A percentile compares a stretch with the other conserved stretches of the same genome.
phyloP scores from a whole-genome alignment of 495 filamentous ascomycete genomes.

The Cetradonia linearis region DNA sequence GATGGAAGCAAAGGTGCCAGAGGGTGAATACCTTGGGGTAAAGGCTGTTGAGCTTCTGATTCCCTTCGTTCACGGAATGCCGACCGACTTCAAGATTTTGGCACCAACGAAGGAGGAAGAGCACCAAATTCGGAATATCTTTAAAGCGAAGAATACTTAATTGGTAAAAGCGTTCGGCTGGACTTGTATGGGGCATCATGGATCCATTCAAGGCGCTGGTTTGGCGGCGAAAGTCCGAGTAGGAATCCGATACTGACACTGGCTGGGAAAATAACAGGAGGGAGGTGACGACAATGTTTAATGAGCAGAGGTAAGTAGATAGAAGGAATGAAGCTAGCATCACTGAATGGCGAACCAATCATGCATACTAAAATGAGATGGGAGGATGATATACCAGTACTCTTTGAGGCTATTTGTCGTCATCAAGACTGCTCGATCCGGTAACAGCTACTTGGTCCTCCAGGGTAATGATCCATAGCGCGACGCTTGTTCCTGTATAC shows the following conservation, averaged over 20 bases:
- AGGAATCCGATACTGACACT: no score
- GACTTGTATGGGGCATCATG: no score
- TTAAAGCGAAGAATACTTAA: not conserved
- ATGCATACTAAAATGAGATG: not conserved
- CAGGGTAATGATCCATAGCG: no score
- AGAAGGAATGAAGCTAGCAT: not conserved
- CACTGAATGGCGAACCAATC: not conserved
- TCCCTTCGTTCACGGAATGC: conserved; percentile 7
- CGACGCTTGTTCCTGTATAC: no score
- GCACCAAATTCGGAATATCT: conserved; percentile 6
- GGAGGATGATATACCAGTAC: not conserved
- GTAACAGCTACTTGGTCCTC: not conserved
- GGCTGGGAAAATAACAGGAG: not conserved
- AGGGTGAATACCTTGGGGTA: conserved; percentile 3
- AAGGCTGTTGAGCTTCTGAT: conserved; percentile 10
- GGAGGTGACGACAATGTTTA: not conserved
- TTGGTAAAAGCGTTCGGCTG: not conserved
- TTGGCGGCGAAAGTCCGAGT: no score
- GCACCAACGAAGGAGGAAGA: not conserved
- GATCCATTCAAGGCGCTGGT: no score
- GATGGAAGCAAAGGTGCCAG: conserved; percentile 5
- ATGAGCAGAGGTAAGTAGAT: not conserved
- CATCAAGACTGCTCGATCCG: not conserved
- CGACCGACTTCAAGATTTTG: conserved; percentile 1
- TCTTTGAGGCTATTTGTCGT: not conserved